Evolutionary conservation across 2,329 filamentous ascomycete genomes (phyloP).

Genomic region (Dothistroma septosporum): DNA sequence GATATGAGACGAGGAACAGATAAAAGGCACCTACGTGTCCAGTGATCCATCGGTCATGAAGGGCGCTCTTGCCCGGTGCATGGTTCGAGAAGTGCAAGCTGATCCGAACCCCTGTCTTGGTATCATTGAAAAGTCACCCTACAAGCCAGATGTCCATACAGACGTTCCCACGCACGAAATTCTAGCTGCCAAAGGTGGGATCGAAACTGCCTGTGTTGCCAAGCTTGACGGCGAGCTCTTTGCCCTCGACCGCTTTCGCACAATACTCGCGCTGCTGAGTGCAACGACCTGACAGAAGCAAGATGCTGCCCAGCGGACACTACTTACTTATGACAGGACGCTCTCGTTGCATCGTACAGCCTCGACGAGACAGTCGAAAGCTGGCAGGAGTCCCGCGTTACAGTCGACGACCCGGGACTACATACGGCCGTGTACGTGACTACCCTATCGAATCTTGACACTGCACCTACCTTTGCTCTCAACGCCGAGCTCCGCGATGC

Average conservation of each 20-base stretch:
- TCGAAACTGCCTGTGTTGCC: not conserved
- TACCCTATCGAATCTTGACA: not conserved
- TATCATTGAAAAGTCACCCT: not conserved
- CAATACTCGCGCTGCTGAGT: not conserved
- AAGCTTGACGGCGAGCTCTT: not conserved
- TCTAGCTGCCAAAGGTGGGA: not conserved
- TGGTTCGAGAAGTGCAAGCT: not conserved
- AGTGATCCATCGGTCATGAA: not conserved
- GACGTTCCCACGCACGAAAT: not conserved
- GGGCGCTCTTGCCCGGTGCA: not conserved
- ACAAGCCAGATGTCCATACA: not conserved
- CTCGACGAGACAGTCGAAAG: not conserved
- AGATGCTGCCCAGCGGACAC: not conserved
- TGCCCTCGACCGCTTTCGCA: not conserved
- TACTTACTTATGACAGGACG: not conserved
- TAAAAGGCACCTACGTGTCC: not conserved
- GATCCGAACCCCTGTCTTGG: not conserved
- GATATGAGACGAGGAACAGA: not conserved
- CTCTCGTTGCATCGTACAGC: not conserved
- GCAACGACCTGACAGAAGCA: not conserved
- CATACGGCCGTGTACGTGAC: not conserved
- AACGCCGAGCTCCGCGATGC: not conserved
- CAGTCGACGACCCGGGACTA: not conserved
- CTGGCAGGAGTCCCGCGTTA: not conserved
- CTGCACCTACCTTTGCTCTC: not conserved